Base-by-base conservation (phyloP, 2,329 filamentous ascomycete species). In the Fusarium continuum region DNA sequence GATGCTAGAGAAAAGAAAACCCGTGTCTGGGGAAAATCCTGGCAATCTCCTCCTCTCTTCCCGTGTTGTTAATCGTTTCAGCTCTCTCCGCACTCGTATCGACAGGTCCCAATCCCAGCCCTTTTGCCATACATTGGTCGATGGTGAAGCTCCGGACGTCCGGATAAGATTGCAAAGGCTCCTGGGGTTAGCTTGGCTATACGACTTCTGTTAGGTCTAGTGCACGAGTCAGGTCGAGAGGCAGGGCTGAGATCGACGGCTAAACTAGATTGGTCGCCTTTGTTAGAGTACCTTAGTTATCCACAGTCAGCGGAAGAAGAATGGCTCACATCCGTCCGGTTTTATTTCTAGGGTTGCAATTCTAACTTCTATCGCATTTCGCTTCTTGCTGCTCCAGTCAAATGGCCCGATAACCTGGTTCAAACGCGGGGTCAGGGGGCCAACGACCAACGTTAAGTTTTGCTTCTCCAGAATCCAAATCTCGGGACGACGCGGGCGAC, bases 241-340 rank as follows among this genome's bases (percentile, higher is more conserved):
- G 19, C 41, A 53, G 22, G 50, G 46, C 16, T 51, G 46, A 54
- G 45, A 54, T 54, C 45, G 20, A 51, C 45, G 25, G 38, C 26
- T 54, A 54, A 53, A 26, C 20, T 50, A 36, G 34, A 11, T 5
- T 36, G n/a, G n/a, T n/a, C n/a, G n/a, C n/a, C 34, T 19, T 36
- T 36, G 8, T 20, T 19, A 19, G 6, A 3, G 17, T 36, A 14
- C 38, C 19, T 26, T 47, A 39, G 44, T 6, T 19, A 13, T 14
- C 26, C 47, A 20, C 47, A 32, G 22, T 25, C 16, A n/a, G 16
- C 20, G 49, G 49, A 17, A 52, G 49, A 17, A 52, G 23, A 47
- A 34, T 32, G 34, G 45, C 17, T 50, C 35, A 34, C 28, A 26
- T 51, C 23, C 20, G 46, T n/a, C n/a, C n/a, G n/a, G n/a, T 22